Base-by-base conservation (phyloP, 2,329 filamentous ascomycete genomes). In the Cladophialophora bantiana region DNA sequence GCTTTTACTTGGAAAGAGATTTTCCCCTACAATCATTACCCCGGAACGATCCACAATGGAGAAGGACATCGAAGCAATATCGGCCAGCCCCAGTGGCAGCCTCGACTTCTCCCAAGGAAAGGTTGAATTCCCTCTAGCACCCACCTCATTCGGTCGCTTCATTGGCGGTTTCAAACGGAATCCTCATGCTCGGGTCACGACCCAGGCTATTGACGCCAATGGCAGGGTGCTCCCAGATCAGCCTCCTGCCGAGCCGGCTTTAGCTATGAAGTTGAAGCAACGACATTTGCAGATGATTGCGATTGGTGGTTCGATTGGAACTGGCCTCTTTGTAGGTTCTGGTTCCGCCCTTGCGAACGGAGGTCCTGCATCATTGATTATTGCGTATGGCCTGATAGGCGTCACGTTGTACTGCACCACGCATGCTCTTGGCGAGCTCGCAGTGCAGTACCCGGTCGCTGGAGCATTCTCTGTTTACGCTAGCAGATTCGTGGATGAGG, bases 271-370 rank as follows among this genome's bases (percentile, higher is more conserved):
- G 77, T 80, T 96, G 72, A 95, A 96, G 80, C 88, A 89, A 20
- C 85, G 93, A 56, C 94, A 98, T 82, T 77, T 97, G 76, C 94
- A 97, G 82, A 97, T 97, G 94, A 97, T 97, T 83, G 94, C 94
- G 13, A 96, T 97, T 72, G 93, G 93, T 73, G 93, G 93, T 52
- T 94, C 91, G 6, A 68, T 68, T 40, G 89, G 90, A 66, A 94
- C 91, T 34, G 93, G 93, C 71, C 83, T 97, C 1, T 97, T 97
- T 76, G 92, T 97, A 50, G 90, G 92, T 35, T 94, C 92, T 0
- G 92, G 91, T 60, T 83, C 82, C 65, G 88, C 91, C 10, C 82
- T 95, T 65, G 83, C 86, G 54, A 82, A 83, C 13, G 93, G 92
- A 71, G 92, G 92, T 4, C 92, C 92, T 5, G 92, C 90, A 0